These are phyloP conservation scores for Corchorus capsularis DNA, from an alignment of 345 rosid genomes.

Conservation along the genomic window DNA sequence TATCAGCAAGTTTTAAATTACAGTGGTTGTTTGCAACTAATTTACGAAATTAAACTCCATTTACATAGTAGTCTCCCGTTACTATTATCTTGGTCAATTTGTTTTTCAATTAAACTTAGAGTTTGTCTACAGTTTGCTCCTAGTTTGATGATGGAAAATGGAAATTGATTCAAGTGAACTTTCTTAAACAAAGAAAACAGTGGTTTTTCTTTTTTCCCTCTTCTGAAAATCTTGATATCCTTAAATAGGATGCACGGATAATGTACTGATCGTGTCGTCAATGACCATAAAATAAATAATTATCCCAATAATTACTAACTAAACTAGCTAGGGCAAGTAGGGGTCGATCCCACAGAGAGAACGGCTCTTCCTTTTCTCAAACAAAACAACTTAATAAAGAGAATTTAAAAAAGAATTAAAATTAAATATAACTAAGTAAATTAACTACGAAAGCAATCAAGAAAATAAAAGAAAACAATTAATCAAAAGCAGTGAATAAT, in stretches of 20 bases:
- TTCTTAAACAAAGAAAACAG: neutral
- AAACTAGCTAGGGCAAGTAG: too few species aligned
- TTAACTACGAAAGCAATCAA: too few species aligned
- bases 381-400: too few species aligned
- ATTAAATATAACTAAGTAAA: too few species aligned
- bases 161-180: neutral
- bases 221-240: neutral
- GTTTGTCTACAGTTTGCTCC: neutral
- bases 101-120: neutral
- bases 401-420: too few species aligned
- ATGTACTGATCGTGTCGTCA: too few species aligned
- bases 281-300: too few species aligned
- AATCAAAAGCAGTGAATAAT: too few species aligned
- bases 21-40: neutral
- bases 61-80: neutral
- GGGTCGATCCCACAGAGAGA: too few species aligned
- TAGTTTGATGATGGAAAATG: neutral
- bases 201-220: neutral
- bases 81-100: neutral
- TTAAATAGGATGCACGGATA: neutral
- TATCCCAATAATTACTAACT: too few species aligned
- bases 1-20: neutral
- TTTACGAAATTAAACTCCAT: neutral
- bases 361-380: too few species aligned
- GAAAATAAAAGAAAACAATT: too few species aligned